Evolutionary conservation across 768 basidiomycete species (phyloP).

Genomic region (Tricholoma matsutake): DNA sequence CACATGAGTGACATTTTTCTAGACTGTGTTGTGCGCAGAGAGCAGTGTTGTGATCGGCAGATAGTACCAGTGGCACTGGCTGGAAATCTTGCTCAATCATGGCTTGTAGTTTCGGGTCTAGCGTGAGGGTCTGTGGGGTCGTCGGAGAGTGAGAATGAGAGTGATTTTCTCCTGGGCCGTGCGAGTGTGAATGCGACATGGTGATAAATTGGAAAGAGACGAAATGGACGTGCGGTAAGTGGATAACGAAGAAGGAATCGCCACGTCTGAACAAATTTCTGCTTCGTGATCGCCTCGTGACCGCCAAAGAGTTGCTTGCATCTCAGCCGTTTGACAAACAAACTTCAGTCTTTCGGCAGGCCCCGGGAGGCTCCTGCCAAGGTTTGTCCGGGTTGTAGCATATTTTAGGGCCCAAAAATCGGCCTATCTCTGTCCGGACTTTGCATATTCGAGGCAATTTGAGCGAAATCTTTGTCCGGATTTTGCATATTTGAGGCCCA

Average conservation of each 20-base stretch:
- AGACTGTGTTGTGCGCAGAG: constrained; percentile 65
- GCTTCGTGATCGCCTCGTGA: not conserved
- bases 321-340: too few species aligned
- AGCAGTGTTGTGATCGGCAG: constrained; percentile 49
- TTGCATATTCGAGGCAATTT: too few species aligned
- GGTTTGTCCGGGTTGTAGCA: too few species aligned
- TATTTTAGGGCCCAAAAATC: too few species aligned
- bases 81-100: constrained; percentile 72
- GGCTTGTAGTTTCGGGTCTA: constrained; percentile 72
- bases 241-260: not conserved
- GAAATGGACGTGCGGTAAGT: not conserved
- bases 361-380: too few species aligned
- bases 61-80: constrained; percentile 54
- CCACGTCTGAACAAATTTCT: not conserved
- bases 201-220: constrained; percentile 1
- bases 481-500: too few species aligned
- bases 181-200: constrained; percentile 69
- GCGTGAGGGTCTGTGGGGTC: constrained; percentile 45
- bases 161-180: constrained; percentile 56
- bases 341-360: too few species aligned
- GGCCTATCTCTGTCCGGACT: too few species aligned
- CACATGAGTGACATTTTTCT: constrained; percentile 74
- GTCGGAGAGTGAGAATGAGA: constrained; percentile 37
- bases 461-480: too few species aligned
- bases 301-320: too few species aligned